These are phyloP conservation scores for Russula vinacea DNA, from an alignment of 768 basidiomycete genomes.

Conservation along the genomic window DNA sequence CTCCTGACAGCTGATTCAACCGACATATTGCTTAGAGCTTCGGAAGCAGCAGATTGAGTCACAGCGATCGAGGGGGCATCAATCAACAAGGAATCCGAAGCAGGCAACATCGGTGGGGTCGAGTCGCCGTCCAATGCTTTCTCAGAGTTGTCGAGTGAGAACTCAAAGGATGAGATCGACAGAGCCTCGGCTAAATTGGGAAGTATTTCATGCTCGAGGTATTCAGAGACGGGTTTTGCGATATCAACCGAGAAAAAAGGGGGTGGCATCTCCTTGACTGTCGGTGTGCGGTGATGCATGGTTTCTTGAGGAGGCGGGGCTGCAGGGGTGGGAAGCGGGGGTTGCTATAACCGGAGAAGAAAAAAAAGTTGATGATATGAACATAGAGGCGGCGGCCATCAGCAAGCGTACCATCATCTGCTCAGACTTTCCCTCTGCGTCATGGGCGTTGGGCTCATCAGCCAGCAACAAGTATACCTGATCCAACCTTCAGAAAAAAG, in stretches of 20 bases:
- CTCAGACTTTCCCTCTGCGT: not conserved
- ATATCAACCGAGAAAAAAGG: conserved; percentile 1
- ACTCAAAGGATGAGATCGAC: not conserved
- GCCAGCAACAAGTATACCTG: conserved; percentile 18
- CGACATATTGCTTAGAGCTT: not conserved
- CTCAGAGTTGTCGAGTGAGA: not conserved
- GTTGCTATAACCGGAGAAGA: not conserved
- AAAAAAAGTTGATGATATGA: not conserved
- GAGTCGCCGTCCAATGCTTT: not conserved
- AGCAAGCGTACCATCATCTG: not conserved
- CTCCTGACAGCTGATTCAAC: not conserved
- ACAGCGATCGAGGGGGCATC: not conserved
- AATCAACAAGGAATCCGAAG: not conserved
- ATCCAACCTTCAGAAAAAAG: not conserved
- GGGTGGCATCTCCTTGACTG: not conserved
- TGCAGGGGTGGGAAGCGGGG: not conserved
- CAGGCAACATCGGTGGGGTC: not conserved
- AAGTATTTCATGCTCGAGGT: not conserved
- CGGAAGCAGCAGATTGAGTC: not conserved
- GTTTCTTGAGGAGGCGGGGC: not conserved
- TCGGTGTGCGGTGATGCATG: not conserved
- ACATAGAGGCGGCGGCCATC: not conserved
- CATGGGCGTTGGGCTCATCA: not conserved
- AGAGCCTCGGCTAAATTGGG: not conserved
- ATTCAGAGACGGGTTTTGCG: not conserved